These are phyloP conservation scores for Diddensiella santjacobensis DNA, from an alignment of 805 yeast species.

Conservation along the genomic window DNA sequence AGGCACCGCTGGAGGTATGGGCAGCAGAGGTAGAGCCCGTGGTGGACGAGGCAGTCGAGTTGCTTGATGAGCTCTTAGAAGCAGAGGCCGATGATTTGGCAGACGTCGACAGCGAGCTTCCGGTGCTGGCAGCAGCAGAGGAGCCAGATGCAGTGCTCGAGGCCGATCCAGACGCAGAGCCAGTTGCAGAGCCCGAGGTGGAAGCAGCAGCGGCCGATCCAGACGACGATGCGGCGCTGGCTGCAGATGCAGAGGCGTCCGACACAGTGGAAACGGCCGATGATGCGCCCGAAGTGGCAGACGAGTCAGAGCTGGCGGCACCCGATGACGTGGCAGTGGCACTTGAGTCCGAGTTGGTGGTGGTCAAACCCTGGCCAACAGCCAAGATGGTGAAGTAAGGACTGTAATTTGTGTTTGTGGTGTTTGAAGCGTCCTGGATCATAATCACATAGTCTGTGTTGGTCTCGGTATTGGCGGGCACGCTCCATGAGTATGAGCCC, in stretches of 20 bases:
- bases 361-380: slow-evolving; percentile 23
- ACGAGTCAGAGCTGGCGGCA: slow-evolving; percentile 8
- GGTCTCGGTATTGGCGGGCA: slow-evolving; percentile 21
- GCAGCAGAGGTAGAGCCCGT: slow-evolving; percentile 2
- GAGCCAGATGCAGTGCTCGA: slow-evolving; percentile 12
- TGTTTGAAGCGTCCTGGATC: slow-evolving; percentile 24
- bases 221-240: slow-evolving; percentile 12
- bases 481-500: slow-evolving; percentile 30
- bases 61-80: slow-evolving; percentile 2
- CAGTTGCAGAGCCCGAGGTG: slow-evolving; percentile 12
- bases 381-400: slow-evolving; percentile 27
- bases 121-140: slow-evolving; percentile 10
- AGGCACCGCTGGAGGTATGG: slow-evolving; percentile 4
- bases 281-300: slow-evolving; percentile 14
- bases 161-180: slow-evolving; percentile 10
- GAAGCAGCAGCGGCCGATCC: slow-evolving; percentile 15
- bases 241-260: slow-evolving; percentile 12
- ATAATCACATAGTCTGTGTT: slow-evolving; percentile 27
- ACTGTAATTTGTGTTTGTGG: slow-evolving; percentile 23
- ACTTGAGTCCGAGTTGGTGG: slow-evolving; percentile 8
- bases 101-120: slow-evolving; percentile 6
- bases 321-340: slow-evolving; percentile 8
- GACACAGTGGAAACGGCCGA: slow-evolving; percentile 14
- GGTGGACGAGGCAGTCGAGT: slow-evolving; percentile 5
- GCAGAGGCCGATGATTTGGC: slow-evolving; percentile 9